Evolutionary conservation across 164 flowering plant species (phyloP).

Genomic region (Cinnamomum chago): DNA sequence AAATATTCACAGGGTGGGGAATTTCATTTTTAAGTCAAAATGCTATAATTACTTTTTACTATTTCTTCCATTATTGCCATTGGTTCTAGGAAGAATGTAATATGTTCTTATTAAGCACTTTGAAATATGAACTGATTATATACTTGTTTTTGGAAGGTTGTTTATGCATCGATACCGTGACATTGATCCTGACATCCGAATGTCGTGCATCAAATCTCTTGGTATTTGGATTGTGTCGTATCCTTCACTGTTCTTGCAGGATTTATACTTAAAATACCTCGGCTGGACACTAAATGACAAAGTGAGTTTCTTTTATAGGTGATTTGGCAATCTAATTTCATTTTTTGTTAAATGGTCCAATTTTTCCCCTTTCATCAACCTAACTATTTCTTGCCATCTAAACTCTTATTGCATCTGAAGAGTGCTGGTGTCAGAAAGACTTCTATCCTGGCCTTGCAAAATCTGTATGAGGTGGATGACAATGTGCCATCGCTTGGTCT

Average conservation of each 20-base stretch:
- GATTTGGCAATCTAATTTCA: background rate
- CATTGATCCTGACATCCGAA: slow-evolving; percentile 85
- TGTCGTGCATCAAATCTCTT: slow-evolving; percentile 85
- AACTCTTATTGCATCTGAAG: slow-evolving; percentile 33
- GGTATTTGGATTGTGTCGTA: slow-evolving; percentile 94
- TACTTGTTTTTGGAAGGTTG: slow-evolving; percentile 46
- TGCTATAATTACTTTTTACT: background rate
- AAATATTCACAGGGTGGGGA: slow-evolving; percentile 81
- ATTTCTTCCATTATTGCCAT: background rate
- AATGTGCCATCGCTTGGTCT: slow-evolving; percentile 88
- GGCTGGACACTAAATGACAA: slow-evolving; percentile 99
- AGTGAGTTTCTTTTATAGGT: slow-evolving; percentile 33
- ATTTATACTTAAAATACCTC: slow-evolving; percentile 89
- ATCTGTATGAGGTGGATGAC: slow-evolving; percentile 90
- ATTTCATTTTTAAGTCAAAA: background rate
- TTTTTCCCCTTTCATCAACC: background rate
- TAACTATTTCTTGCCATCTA: slow-evolving; percentile 1
- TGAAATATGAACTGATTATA: background rate
- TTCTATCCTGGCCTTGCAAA: slow-evolving; percentile 83
- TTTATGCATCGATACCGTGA: slow-evolving; percentile 98
- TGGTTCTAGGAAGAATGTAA: background rate
- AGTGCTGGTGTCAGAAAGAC: slow-evolving; percentile 92
- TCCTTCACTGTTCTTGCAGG: slow-evolving; percentile 90
- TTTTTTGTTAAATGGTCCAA: background rate
- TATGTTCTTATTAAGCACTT: background rate